phyloP scores from a whole-genome alignment of 805 yeast species.

The Wickerhamomyces chambardii region DNA sequence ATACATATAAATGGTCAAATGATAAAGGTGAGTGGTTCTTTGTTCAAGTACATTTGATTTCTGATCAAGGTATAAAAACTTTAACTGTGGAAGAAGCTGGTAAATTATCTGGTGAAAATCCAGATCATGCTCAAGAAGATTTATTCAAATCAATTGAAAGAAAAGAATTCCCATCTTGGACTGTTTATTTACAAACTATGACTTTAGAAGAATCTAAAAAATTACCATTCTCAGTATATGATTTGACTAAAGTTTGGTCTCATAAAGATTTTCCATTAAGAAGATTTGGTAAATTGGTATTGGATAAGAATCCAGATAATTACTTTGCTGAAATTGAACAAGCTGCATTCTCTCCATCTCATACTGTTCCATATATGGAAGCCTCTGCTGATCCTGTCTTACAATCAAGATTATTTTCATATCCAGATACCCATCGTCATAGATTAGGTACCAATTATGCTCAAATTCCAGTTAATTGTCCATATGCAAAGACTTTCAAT shows the following conservation, averaged over 20 bases:
- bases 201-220: slow-evolving; percentile 71
- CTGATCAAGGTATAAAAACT: slow-evolving; percentile 53
- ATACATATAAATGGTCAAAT: slow-evolving; percentile 75
- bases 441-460: slow-evolving; percentile 66
- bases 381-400: slow-evolving; percentile 79
- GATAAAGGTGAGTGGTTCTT: slow-evolving; percentile 68
- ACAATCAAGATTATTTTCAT: slow-evolving; percentile 74
- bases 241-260: slow-evolving; percentile 90
- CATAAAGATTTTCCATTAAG: slow-evolving; percentile 80
- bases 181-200: slow-evolving; percentile 79
- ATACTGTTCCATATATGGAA: slow-evolving; percentile 78
- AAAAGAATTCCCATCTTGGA: slow-evolving; percentile 81
- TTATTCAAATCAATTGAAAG: slow-evolving; percentile 69
- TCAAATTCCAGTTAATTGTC: slow-evolving; percentile 88
- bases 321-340: slow-evolving; percentile 86
- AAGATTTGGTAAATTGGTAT: slow-evolving; percentile 69
- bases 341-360: slow-evolving; percentile 79
- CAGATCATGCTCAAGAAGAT: slow-evolving; percentile 77
- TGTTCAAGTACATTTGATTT: slow-evolving; percentile 67
- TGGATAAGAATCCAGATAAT: slow-evolving; percentile 80
- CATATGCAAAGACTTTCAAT: slow-evolving; percentile 47
- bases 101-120: slow-evolving; percentile 62
- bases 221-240: slow-evolving; percentile 76
- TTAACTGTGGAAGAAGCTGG: slow-evolving; percentile 53
- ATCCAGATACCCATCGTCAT: slow-evolving; percentile 82